Evolutionary conservation across 176 grass and related monocot species (phyloP), one percentile per base, ranked within the genome.

Genomic region (Oryza longistaminata): DNA sequence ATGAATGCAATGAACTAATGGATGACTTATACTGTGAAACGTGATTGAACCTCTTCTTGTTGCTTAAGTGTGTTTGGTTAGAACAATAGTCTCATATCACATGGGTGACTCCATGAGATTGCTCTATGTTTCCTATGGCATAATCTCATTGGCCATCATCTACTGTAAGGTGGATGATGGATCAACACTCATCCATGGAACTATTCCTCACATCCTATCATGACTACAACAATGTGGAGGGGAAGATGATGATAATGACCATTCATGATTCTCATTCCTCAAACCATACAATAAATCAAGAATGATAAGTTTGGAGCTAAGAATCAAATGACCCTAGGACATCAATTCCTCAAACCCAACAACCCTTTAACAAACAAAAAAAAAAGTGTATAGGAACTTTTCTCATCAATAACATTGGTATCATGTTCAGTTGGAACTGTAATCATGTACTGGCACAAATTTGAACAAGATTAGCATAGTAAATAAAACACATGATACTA

Each of bases 331-430:
- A 78, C 62, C 75, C 34, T 17, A 64, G 27, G 39, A 19, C 31
- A 42, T 33, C 19, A 13, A 53, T 37, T 39, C 42, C 67, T 71
- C 33, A 43, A 73, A 82, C 80, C 34, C 55, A 71, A 71, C 40
- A 72, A 52, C 22, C 49, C 55, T 67, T 82, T 73, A 73, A 60
- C 25, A 11, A 73, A 44, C 9, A 31, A 46, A 31, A 31, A 31
- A 31, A 31, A 31, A 31, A 31, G 29, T 31, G 29, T 31, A 31
- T 31, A 31, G 29, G 29, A 31, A 31, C 29, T 31, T 31, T 31
- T 31, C 2, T 31, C 29, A 31, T 31, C 29, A 31, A 31, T 31
- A 31, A 31, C 29, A 31, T 31, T 31, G 29, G 29, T 31, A 29
- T 62, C 66, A 25, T 24, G 48, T 66, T 66, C 21, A 73, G 39